These are phyloP conservation scores for Talaromyces pinophilus DNA, from an alignment of 2,329 filamentous ascomycete species.

Conservation along the genomic window DNA sequence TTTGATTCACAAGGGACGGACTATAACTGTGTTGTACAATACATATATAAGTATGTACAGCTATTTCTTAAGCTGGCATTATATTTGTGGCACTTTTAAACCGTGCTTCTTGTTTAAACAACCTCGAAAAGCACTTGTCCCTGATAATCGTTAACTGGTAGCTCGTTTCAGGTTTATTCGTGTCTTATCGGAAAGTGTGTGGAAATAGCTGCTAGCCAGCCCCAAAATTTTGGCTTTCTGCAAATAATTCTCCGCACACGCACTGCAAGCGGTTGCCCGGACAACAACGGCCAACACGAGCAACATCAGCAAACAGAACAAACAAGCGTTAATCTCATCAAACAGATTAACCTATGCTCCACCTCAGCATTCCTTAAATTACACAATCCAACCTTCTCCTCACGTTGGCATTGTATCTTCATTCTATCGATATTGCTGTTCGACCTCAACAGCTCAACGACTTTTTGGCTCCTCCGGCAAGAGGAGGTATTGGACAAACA, in stretches of 20 bases:
- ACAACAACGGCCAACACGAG: constrained; percentile 16
- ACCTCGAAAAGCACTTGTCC: neutral
- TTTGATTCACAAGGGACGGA: neutral
- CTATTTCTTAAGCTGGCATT: neutral
- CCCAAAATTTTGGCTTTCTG: no score
- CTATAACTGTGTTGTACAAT: neutral
- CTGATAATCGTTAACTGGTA: neutral
- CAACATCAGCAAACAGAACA: constrained; percentile 20
- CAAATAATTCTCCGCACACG: neutral
- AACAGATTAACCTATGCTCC: constrained; percentile 32
- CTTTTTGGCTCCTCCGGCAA: neutral
- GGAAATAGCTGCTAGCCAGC: neutral
- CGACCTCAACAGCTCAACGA: neutral
- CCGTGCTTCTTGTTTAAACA: neutral
- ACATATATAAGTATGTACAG: neutral
- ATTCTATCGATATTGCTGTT: constrained; percentile 12
- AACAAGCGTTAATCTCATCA: constrained; percentile 18
- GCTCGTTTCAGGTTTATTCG: constrained; percentile 2
- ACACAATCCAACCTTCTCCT: neutral
- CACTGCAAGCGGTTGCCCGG: constrained; percentile 19
- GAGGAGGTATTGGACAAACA: constrained; percentile 1
- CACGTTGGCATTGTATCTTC: constrained; percentile 22
- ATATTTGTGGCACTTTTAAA: neutral
- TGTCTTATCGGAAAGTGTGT: neutral
- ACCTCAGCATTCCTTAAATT: constrained; percentile 34